A percentile compares a stretch with the other conserved stretches of the same genome.
Conservation (phyloP, 768 basidiomycete genomes). For the Kwoniella europaea region DNA sequence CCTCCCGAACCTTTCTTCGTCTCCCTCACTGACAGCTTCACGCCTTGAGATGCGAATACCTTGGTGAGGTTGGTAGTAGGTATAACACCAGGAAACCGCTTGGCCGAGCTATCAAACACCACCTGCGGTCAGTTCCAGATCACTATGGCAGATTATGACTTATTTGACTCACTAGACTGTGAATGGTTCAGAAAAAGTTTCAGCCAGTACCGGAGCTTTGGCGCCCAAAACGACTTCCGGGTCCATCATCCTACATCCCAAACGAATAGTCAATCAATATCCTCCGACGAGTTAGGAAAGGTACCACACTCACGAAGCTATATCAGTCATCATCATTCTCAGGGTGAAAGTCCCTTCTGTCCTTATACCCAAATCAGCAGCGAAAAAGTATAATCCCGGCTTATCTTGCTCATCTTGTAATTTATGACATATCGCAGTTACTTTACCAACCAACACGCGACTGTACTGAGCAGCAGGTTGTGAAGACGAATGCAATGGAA, state of each 20-base stretch:
- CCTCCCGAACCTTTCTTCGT: slow-evolving; percentile 17
- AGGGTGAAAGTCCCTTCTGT: slow-evolving; percentile 91
- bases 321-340: slow-evolving; percentile 83
- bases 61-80: slow-evolving; percentile 47
- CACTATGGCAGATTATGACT: too few species aligned
- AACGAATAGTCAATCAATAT: too few species aligned
- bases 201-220: slow-evolving; percentile 72
- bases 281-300: too few species aligned
- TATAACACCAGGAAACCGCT: slow-evolving; percentile 88
- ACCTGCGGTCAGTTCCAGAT: slow-evolving; percentile 1
- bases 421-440: slow-evolving; percentile 82
- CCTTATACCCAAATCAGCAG: slow-evolving; percentile 90
- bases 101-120: slow-evolving; percentile 67
- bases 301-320: slow-evolving; percentile 76
- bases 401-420: slow-evolving; percentile 82
- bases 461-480: slow-evolving; percentile 64
- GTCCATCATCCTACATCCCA: slow-evolving; percentile 60
- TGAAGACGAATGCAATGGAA: neutral
- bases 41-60: slow-evolving; percentile 45
- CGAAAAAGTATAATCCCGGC: slow-evolving; percentile 89
- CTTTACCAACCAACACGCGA: slow-evolving; percentile 85
- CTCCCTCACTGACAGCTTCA: slow-evolving; percentile 38
- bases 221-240: slow-evolving; percentile 14
- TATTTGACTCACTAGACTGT: slow-evolving; percentile 65
- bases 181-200: slow-evolving; percentile 81